These are phyloP conservation scores for Gnetum montanum DNA, from an alignment of 75 land plant species.

Conservation along the genomic window DNA sequence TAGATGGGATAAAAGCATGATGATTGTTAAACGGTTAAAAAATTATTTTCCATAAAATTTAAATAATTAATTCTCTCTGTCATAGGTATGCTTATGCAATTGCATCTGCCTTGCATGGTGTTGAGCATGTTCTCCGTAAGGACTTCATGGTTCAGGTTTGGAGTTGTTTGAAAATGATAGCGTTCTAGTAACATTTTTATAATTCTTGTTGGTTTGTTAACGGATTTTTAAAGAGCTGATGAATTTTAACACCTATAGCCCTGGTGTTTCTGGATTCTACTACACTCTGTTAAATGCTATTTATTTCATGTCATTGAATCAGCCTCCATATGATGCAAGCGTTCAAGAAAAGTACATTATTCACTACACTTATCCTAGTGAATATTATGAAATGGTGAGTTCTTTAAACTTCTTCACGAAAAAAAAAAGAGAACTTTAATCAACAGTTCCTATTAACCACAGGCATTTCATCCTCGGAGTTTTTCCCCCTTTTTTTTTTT, in stretches of 20 bases:
- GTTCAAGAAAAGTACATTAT: slow-evolving; percentile 74
- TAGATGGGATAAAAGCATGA: no score
- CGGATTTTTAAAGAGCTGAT: not conserved
- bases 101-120: slow-evolving; percentile 90
- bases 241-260: not conserved
- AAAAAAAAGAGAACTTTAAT: not conserved
- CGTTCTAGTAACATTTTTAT: not conserved
- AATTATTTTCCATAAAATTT: no score
- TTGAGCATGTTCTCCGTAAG: slow-evolving; percentile 62
- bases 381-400: slow-evolving; percentile 86
- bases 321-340: slow-evolving; percentile 96
- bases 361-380: slow-evolving; percentile 97
- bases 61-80: slow-evolving; percentile 1
- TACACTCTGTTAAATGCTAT: not conserved
- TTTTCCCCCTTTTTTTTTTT: not conserved
- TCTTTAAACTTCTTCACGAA: not conserved
- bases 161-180: not conserved
- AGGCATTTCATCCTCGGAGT: not conserved
- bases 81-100: slow-evolving; percentile 97
- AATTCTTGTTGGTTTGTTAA: not conserved
- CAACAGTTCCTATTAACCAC: not conserved
- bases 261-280: slow-evolving; percentile 1
- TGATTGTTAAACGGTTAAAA: no score
- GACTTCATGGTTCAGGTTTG: slow-evolving; percentile 97
- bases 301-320: slow-evolving; percentile 5